These are phyloP conservation scores for Pleomassaria siparia DNA, from an alignment of 2,329 filamentous ascomycete species.

Conservation along the genomic window DNA sequence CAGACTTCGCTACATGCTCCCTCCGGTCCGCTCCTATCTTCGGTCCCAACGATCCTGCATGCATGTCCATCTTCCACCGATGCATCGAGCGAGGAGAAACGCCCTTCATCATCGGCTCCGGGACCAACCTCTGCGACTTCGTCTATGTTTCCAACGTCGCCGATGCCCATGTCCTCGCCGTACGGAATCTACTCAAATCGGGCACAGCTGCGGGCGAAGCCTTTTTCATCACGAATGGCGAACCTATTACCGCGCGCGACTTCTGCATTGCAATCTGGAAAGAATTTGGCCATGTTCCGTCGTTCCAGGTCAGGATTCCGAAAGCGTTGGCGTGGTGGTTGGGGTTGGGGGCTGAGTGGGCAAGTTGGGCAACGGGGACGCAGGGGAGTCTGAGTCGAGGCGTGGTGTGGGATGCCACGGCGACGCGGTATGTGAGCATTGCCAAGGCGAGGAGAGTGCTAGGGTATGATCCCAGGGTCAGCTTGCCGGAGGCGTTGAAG, in stretches of 20 bases:
- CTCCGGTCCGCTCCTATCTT: constrained; percentile 89
- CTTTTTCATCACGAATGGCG: constrained; percentile 89
- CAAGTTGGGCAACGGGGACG: constrained; percentile 49
- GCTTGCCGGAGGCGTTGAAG: constrained; percentile 53
- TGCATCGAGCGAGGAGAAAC: constrained; percentile 70
- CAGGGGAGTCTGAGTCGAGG: constrained; percentile 54
- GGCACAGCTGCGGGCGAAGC: constrained; percentile 68
- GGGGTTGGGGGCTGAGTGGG: constrained; percentile 50
- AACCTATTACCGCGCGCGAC: constrained; percentile 89
- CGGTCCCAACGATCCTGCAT: constrained; percentile 81
- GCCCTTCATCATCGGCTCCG: constrained; percentile 77
- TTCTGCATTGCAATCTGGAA: constrained; percentile 79
- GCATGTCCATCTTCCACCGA: constrained; percentile 72
- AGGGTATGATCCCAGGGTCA: constrained; percentile 55
- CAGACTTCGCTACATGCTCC: constrained; percentile 71
- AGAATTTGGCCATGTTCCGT: constrained; percentile 57
- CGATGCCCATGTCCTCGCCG: constrained; percentile 81
- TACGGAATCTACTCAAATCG: constrained; percentile 68
- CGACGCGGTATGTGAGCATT: constrained; percentile 56
- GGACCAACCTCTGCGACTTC: constrained; percentile 70
- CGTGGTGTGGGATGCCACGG: constrained; percentile 57
- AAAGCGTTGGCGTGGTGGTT: constrained; percentile 50
- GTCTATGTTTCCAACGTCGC: constrained; percentile 70
- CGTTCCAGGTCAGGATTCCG: constrained; percentile 53
- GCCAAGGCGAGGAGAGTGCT: constrained; percentile 54